phyloP scores from a whole-genome alignment of 139 green algal species.

The Ettlia oleoabundans region DNA sequence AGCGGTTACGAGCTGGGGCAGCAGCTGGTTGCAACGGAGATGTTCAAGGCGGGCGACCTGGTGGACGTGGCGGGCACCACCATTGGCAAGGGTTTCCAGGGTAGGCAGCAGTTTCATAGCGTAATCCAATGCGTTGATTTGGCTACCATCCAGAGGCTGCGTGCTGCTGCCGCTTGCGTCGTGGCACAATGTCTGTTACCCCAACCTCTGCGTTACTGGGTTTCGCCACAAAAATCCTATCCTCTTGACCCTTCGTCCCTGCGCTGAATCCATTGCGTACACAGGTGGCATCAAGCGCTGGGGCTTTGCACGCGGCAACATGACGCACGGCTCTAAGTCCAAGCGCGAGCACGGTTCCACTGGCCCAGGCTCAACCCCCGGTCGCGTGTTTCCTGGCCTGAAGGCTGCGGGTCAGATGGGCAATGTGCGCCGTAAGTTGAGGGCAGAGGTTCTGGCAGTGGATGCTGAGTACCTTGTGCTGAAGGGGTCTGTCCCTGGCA shows the following conservation, averaged over 20 bases:
- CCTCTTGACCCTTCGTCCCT: background rate
- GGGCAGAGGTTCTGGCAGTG: constrained; percentile 87
- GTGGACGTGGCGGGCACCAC: constrained; percentile 92
- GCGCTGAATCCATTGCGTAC: background rate
- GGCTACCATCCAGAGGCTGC: background rate
- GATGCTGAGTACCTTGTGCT: constrained; percentile 91
- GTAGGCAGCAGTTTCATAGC: too few relatives aligned
- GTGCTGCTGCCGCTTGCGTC: too few relatives aligned
- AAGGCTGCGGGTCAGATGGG: constrained; percentile 97
- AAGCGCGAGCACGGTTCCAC: constrained; percentile 96
- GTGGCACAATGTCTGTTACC: background rate
- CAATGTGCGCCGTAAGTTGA: constrained; percentile 80
- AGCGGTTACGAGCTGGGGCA: constrained; percentile 77
- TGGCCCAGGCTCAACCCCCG: constrained; percentile 87
- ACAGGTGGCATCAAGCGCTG: constrained; percentile 96
- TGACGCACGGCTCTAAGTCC: constrained; percentile 98
- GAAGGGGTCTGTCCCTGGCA: constrained; percentile 94
- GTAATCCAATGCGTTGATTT: background rate
- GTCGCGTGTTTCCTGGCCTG: constrained; percentile 92
- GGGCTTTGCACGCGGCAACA: constrained; percentile 89
- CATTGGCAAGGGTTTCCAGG: constrained; percentile 95
- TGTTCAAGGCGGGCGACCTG: constrained; percentile 94
- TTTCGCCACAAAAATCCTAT: background rate
- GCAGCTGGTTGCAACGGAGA: constrained; percentile 79
- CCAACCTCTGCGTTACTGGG: background rate